These are phyloP conservation scores for Mycena alexandri DNA, from an alignment of 768 basidiomycete species.

Conservation along the genomic window DNA sequence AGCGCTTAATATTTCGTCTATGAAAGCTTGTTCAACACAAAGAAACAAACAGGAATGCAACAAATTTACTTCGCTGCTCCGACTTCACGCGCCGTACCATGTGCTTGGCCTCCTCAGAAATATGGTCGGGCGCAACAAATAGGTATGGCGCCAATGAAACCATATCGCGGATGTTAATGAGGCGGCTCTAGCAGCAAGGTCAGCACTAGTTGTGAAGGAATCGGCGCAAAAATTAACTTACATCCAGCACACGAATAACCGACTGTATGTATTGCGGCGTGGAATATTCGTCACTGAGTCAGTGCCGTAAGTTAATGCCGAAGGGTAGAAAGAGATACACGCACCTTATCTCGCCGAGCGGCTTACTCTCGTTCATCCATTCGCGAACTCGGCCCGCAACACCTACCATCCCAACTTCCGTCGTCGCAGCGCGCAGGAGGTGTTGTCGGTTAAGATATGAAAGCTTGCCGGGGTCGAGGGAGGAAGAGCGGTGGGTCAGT, in stretches of 20 bases:
- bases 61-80: slow-evolving; percentile 60
- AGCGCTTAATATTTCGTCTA: slow-evolving; percentile 50
- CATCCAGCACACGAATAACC: slow-evolving; percentile 75
- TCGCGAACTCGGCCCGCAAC: slow-evolving; percentile 67
- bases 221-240: slow-evolving; percentile 39
- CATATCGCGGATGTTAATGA: slow-evolving; percentile 80
- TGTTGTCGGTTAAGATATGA: slow-evolving; percentile 92
- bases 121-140: slow-evolving; percentile 78
- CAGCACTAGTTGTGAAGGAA: no score
- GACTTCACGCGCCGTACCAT: slow-evolving; percentile 61
- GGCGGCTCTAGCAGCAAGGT: slow-evolving; percentile 65
- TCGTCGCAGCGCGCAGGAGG: slow-evolving; percentile 68
- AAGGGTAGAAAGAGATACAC: slow-evolving; percentile 24
- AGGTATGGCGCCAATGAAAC: slow-evolving; percentile 78
- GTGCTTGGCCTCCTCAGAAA: slow-evolving; percentile 63
- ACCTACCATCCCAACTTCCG: slow-evolving; percentile 61
- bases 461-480: slow-evolving; percentile 83
- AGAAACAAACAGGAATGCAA: slow-evolving; percentile 1
- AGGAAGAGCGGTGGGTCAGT: slow-evolving; percentile 87
- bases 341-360: slow-evolving; percentile 72
- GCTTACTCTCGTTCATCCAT: slow-evolving; percentile 57
- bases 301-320: slow-evolving; percentile 2
- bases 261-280: slow-evolving; percentile 70
- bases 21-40: slow-evolving; percentile 4
- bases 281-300: slow-evolving; percentile 57